Conservation (phyloP, 202 grass and related monocot genomes). For the Panicum virgatum region DNA sequence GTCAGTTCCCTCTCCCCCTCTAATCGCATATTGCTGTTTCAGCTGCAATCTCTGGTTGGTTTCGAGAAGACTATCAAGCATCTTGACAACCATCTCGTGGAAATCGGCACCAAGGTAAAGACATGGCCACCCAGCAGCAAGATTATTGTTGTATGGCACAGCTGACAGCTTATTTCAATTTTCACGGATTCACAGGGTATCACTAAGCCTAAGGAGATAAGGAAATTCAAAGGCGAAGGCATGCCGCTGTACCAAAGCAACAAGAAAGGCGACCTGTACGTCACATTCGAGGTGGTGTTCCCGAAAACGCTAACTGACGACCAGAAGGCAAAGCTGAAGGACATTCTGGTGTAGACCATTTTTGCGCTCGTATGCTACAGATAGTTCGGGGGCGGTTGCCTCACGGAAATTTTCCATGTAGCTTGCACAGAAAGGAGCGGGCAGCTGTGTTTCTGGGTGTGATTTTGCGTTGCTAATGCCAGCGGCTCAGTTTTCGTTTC, state of each 20-base stretch:
- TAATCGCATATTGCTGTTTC: constrained; percentile 39
- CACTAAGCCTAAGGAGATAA: constrained; percentile 88
- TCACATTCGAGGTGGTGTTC: constrained; percentile 84
- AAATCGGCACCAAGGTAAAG: constrained; percentile 84
- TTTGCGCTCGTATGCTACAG: not conserved
- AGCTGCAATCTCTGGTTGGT: constrained; percentile 96
- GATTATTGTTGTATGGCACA: constrained; percentile 9
- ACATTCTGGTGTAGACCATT: constrained; percentile 54
- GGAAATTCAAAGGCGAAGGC: constrained; percentile 93
- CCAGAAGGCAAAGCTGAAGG: constrained; percentile 89
- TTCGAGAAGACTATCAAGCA: constrained; percentile 89
- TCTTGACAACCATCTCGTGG: constrained; percentile 79
- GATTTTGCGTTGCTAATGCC: constrained; percentile 28
- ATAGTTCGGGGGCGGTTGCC: constrained; percentile 31
- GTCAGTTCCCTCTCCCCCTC: too few species aligned
- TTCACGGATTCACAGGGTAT: constrained; percentile 54
- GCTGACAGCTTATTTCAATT: not conserved
- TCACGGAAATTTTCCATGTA: constrained; percentile 44
- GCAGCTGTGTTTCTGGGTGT: constrained; percentile 24
- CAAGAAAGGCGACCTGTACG: constrained; percentile 88
- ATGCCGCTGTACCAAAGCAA: constrained; percentile 92
- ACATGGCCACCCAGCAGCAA: not conserved
- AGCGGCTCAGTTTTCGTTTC: constrained; percentile 6
- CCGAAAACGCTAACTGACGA: constrained; percentile 75
- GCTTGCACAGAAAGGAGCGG: constrained; percentile 25